These are phyloP conservation scores for Kurtzmaniella cleridarum DNA, from an alignment of 805 yeast species.

Conservation along the genomic window DNA sequence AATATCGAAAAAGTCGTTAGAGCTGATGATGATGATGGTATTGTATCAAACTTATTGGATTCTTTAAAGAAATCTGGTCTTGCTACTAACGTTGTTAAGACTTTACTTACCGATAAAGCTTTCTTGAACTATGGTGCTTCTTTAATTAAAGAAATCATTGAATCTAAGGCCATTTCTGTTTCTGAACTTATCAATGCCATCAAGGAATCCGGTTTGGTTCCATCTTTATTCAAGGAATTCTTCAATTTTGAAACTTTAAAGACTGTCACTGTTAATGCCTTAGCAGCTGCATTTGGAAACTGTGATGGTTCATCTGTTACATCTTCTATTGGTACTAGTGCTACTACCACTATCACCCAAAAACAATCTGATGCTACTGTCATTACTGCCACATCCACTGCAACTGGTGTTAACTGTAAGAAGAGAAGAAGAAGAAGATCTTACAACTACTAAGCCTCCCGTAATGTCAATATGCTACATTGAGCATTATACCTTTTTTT, in stretches of 20 bases:
- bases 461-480: too few species aligned
- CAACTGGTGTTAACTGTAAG: conserved; percentile 8
- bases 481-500: too few species aligned
- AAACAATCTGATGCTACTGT: conserved; percentile 12
- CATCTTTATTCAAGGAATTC: conserved; percentile 32
- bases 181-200: conserved; percentile 24
- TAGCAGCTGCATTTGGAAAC: conserved; percentile 36
- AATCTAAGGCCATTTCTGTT: conserved; percentile 23
- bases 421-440: conserved; percentile 22
- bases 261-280: conserved; percentile 36
- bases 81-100: conserved; percentile 31
- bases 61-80: conserved; percentile 40
- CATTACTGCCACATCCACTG: conserved; percentile 10
- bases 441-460: conserved; percentile 10
- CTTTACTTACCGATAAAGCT: conserved; percentile 30
- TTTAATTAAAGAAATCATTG: conserved; percentile 26
- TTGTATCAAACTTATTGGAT: conserved; percentile 34
- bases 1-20: conserved; percentile 1
- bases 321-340: conserved; percentile 20
- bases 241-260: conserved; percentile 33
- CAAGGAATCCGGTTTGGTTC: conserved; percentile 32
- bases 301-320: conserved; percentile 28
- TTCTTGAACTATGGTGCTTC: conserved; percentile 36
- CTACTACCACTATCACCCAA: conserved; percentile 14
- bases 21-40: conserved; percentile 5